phyloP scores from a whole-genome alignment of 371 early-diverging fungal genomes.

The Mucor lusitanicus region DNA sequence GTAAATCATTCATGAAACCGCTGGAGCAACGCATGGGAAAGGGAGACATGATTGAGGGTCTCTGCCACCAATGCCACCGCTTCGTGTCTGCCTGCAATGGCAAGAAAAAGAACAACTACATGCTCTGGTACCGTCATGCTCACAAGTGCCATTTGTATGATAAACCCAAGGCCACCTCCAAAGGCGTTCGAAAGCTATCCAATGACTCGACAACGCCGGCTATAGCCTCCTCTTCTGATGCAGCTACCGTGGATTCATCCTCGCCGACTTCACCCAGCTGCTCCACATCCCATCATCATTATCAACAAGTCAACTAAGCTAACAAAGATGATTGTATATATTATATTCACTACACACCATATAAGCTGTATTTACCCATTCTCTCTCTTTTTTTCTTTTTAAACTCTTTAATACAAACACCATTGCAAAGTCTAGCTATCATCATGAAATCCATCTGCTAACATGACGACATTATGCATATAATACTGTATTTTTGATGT shows the following conservation, averaged over 20 bases:
- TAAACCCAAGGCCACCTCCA: slow-evolving; percentile 20
- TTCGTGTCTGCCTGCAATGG: slow-evolving; percentile 76
- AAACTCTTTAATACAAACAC: neutral
- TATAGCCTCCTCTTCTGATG: neutral
- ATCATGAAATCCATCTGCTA: neutral
- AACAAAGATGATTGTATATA: neutral
- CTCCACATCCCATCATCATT: neutral
- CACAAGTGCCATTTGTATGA: slow-evolving; percentile 56
- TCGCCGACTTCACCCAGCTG: neutral
- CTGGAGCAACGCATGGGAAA: slow-evolving; percentile 60
- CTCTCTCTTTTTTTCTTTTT: neutral
- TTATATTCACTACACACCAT: neutral
- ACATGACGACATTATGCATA: neutral
- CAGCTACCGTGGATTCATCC: neutral
- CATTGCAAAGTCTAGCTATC: neutral
- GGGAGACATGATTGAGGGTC: slow-evolving; percentile 68
- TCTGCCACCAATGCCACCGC: slow-evolving; percentile 77
- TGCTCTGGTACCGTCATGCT: slow-evolving; percentile 85
- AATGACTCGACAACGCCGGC: neutral
- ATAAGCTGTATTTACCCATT: neutral
- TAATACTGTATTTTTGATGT: too few species aligned
- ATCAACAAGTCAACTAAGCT: neutral
- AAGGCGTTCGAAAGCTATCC: slow-evolving; percentile 6
- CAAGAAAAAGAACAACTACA: slow-evolving; percentile 59
- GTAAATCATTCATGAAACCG: slow-evolving; percentile 72